phyloP scores from a whole-genome alignment of 331 rosid species.

The Rhamnella rubrinervis region DNA sequence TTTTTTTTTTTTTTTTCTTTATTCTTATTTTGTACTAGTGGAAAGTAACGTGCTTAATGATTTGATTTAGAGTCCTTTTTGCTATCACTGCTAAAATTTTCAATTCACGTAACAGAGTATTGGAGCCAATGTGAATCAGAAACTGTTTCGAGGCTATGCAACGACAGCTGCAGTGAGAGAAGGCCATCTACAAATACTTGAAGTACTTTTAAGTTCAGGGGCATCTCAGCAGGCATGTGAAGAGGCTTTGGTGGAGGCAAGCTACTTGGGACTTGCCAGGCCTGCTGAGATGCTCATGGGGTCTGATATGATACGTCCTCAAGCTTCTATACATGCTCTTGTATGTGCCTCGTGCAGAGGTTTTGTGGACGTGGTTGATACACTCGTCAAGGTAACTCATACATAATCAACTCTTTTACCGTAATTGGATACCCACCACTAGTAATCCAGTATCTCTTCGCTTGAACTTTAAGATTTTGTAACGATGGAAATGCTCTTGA shows the following conservation, averaged over 20 bases:
- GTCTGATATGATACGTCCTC: constrained; percentile 50
- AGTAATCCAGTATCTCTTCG: neutral
- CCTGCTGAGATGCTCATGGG: constrained; percentile 49
- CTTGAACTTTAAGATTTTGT: neutral
- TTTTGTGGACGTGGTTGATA: constrained; percentile 46
- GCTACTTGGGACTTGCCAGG: constrained; percentile 45
- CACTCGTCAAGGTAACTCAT: constrained; percentile 49
- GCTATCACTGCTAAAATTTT: too few relatives aligned
- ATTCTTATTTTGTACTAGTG: too few relatives aligned
- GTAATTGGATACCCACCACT: neutral
- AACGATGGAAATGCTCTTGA: neutral
- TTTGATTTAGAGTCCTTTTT: too few relatives aligned
- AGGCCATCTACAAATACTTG: constrained; percentile 43
- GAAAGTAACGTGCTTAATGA: too few relatives aligned
- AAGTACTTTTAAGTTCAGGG: constrained; percentile 47
- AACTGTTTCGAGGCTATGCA: constrained; percentile 61
- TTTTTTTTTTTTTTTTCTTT: too few relatives aligned
- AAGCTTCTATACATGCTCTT: constrained; percentile 50
- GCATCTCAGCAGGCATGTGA: constrained; percentile 66
- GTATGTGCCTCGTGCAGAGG: constrained; percentile 64
- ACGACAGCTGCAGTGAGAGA: constrained; percentile 63
- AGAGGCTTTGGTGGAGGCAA: constrained; percentile 67
- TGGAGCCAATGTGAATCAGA: constrained; percentile 57
- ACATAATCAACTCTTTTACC: neutral
- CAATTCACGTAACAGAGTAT: constrained; percentile 24